Evolutionary conservation across 1,284 basidiomycete genomes (phyloP), one percentile per base, ranked within the genome.

Genomic region (Wallemia mellicola): DNA sequence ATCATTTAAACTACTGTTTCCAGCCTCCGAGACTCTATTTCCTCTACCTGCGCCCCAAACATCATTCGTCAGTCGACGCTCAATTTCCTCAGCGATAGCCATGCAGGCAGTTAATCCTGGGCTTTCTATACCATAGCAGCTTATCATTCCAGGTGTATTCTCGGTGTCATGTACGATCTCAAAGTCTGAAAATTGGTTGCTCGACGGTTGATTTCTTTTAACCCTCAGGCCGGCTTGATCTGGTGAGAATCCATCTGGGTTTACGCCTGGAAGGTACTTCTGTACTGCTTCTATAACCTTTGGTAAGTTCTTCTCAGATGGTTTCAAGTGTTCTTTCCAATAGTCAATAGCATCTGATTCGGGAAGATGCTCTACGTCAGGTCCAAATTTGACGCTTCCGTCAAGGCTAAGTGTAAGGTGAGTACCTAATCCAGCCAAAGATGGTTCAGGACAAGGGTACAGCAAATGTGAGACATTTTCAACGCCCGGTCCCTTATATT

Each of bases 161-260:
- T 57, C 55, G 7, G 27, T 15, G 22, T 57, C 55, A n/a, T 72
- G 71, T 3, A 67, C 64, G 28, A 77, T 70, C 28, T 69, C 64
- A 62, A 96, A 96, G 68, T 98, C 92, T 63, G 82, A 79, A 68
- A 95, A 92, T 0, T 80, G 81, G 2, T 75, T 76, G 14, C 75
- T 57, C 24, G 2, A 73, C 0, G 85, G 84, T 1, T 79, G 76
- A 2, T 79, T 78, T 17, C 95, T 73, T 69, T 96, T 96, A 2
- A 92, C 88, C 60, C 92, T 75, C 63, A 98, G 79, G 1, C 92
- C 92, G 24, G 82, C 81, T 68, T 95, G 96, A 69, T 94, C 91
- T 1, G 87, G 82, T 61, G 77, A 74, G 59, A 98, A 74, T 0
- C 80, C 79, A 7, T 79, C 74, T 1, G 76, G 66, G 9, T 68